phyloP scores from a whole-genome alignment of 225 moss, liverwort and hornwort species.

The Takakia lepidozioides region DNA sequence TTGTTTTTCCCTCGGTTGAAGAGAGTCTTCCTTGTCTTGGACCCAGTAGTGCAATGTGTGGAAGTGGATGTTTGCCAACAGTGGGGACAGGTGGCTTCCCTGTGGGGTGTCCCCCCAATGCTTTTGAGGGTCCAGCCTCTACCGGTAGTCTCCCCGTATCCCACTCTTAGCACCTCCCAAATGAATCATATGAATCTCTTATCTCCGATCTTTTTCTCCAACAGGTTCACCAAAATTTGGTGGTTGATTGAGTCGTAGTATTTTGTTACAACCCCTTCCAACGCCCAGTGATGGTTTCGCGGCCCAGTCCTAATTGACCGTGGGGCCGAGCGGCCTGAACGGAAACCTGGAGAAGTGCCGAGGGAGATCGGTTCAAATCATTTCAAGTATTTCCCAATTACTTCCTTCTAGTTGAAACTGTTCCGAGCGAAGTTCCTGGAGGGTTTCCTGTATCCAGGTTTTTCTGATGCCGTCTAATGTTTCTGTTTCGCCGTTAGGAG shows the following conservation, averaged over 20 bases:
- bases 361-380: conserved; percentile 35
- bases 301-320: conserved; percentile 24
- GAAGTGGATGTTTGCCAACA: no score
- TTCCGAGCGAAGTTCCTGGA: not conserved
- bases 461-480: no score
- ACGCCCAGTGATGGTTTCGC: conserved; percentile 22
- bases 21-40: conserved; percentile 17
- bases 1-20: conserved; percentile 13
- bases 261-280: conserved; percentile 12
- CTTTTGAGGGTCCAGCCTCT: conserved; percentile 26
- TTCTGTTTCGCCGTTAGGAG: not conserved
- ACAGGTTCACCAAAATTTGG: conserved; percentile 24
- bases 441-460: not conserved
- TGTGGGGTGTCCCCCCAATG: no score
- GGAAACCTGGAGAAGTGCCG: conserved; percentile 34
- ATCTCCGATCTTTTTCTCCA: conserved; percentile 36
- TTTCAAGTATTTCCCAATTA: conserved; percentile 33
- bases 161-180: conserved; percentile 45
- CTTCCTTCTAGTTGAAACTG: conserved; percentile 18
- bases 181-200: no score
- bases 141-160: conserved; percentile 20
- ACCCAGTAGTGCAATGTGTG: conserved; percentile 39
- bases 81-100: no score
- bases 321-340: conserved; percentile 44
- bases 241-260: conserved; percentile 16